Evolutionary conservation across 176 grass and related monocot genomes (phyloP).

Genomic region (Oryza glaberrima): DNA sequence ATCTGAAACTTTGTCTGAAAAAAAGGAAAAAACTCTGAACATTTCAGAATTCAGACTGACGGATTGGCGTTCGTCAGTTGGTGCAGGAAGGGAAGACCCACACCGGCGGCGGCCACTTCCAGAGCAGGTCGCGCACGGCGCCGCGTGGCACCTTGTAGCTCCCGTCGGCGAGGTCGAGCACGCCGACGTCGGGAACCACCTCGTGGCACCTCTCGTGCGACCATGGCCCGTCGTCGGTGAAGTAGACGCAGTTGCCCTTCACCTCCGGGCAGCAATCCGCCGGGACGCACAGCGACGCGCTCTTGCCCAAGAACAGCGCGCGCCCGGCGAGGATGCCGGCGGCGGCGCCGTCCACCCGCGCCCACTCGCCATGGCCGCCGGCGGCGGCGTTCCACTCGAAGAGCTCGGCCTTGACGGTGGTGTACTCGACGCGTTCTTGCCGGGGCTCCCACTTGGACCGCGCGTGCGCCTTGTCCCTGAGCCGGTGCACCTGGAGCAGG

Average conservation of each 20-base stretch:
- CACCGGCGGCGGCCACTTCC: constrained; percentile 64
- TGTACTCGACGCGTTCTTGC: constrained; percentile 51
- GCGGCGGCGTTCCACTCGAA: constrained; percentile 41
- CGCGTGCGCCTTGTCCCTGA: constrained; percentile 21
- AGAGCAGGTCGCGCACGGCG: constrained; percentile 36
- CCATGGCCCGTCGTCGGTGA: constrained; percentile 63
- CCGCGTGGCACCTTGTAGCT: constrained; percentile 41
- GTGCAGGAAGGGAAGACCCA: constrained; percentile 53
- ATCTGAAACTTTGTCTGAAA: background rate
- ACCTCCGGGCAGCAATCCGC: constrained; percentile 10
- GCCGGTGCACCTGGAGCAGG: constrained; percentile 51
- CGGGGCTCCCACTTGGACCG: constrained; percentile 54
- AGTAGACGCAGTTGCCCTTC: constrained; percentile 53
- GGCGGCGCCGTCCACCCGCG: background rate
- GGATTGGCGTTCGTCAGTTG: background rate
- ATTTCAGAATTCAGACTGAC: background rate
- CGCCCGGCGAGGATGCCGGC: constrained; percentile 4
- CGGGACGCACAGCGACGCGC: constrained; percentile 43
- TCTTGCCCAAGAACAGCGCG: constrained; percentile 65
- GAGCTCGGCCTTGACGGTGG: constrained; percentile 47
- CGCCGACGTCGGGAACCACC: constrained; percentile 61
- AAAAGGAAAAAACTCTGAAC: background rate
- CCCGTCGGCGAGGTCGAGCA: constrained; percentile 55
- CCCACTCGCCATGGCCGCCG: background rate
- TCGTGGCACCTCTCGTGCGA: constrained; percentile 58